Percentiles rank a stretch among this genome's conserved stretches.
Evolutionary conservation across 2,329 filamentous ascomycete species (phyloP).

Genomic region (Allantophomopsis lycopodina): DNA sequence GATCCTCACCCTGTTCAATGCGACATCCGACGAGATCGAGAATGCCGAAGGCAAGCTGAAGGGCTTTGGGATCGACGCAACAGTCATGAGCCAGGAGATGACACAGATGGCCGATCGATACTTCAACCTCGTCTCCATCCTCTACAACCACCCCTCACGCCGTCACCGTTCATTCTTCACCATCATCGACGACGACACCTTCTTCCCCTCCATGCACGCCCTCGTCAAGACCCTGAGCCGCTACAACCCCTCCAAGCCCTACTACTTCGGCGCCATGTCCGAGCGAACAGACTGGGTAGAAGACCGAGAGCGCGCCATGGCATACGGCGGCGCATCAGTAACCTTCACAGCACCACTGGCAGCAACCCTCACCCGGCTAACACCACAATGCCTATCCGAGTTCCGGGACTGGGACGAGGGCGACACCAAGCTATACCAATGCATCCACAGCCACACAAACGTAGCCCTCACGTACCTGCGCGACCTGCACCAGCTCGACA

Average conservation of each 20-base stretch:
- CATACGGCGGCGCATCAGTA: constrained; percentile 14
- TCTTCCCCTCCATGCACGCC: constrained; percentile 11
- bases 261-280: constrained; percentile 9
- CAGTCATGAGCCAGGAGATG: too few relatives aligned
- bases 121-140: too few relatives aligned
- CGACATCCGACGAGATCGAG: too few relatives aligned
- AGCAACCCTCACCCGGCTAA: constrained; percentile 2
- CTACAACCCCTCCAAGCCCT: constrained; percentile 7
- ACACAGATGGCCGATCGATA: too few relatives aligned
- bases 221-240: constrained; percentile 16
- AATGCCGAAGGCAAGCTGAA: too few relatives aligned
- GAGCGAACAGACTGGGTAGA: constrained; percentile 16
- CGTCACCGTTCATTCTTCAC: background rate
- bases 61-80: too few relatives aligned
- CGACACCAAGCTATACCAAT: constrained; percentile 12
- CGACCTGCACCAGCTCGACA: constrained; percentile 13
- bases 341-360: constrained; percentile 14
- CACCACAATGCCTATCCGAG: constrained; percentile 9
- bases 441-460: constrained; percentile 7
- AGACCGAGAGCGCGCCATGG: constrained; percentile 9
- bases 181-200: constrained; percentile 2
- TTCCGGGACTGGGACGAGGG: constrained; percentile 8
- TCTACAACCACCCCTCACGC: background rate
- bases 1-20: too few relatives aligned
- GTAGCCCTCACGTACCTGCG: constrained; percentile 9